Conservation (phyloP, 139 green algal species). For the Chlorella sp. region DNA sequence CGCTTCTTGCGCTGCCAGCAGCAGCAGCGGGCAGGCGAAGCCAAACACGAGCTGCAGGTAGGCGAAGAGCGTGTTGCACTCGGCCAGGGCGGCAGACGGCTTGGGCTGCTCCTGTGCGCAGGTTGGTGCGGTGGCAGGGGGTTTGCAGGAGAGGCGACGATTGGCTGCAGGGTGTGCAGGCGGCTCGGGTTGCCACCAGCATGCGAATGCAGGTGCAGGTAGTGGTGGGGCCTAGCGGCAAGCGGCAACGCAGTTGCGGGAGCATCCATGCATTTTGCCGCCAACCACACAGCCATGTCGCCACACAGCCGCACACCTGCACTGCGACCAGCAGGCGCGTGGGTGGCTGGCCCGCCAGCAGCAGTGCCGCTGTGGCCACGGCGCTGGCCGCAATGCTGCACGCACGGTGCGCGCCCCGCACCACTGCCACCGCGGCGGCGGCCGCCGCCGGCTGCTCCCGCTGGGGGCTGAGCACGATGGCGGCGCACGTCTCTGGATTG, state of each 20-base stretch:
- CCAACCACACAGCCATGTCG: too few relatives aligned
- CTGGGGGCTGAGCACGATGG: not conserved
- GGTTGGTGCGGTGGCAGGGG: too few relatives aligned
- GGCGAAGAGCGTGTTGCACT: not conserved
- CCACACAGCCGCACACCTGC: not conserved
- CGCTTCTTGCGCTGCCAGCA: not conserved
- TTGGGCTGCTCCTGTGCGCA: not conserved
- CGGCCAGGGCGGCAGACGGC: not conserved
- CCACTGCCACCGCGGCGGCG: not conserved
- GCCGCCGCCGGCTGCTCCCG: not conserved
- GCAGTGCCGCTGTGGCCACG: not conserved
- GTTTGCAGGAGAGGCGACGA: too few relatives aligned
- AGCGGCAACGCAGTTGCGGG: too few relatives aligned
- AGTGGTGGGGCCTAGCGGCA: too few relatives aligned
- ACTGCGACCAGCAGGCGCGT: not conserved
- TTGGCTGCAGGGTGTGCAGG: too few relatives aligned
- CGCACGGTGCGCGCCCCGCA: not conserved
- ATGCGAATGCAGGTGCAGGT: too few relatives aligned
- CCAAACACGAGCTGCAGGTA: not conserved
- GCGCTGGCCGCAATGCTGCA: not conserved
- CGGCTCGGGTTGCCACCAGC: too few relatives aligned
- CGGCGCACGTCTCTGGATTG: not conserved
- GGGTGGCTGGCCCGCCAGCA: not conserved
- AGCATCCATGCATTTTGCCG: too few relatives aligned
- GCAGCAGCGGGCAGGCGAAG: not conserved